phyloP scores from a whole-genome alignment of 2,329 filamentous ascomycete genomes.

The Bipolaris sorokiniana region DNA sequence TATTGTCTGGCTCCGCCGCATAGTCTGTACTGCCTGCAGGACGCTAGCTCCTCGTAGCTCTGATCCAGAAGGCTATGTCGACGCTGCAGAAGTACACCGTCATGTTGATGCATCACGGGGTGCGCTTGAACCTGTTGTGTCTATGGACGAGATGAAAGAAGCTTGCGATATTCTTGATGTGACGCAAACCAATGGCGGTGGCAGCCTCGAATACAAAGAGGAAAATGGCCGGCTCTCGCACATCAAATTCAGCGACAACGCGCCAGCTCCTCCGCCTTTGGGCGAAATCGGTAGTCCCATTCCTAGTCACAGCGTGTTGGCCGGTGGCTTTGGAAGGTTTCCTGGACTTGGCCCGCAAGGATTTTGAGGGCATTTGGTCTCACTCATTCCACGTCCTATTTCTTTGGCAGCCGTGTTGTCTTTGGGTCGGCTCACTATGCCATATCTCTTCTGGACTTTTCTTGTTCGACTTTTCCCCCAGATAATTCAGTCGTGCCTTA shows the following conservation, averaged over 20 bases:
- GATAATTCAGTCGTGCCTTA: constrained; percentile 17
- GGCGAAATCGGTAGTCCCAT: constrained; percentile 58
- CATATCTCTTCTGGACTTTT: constrained; percentile 2
- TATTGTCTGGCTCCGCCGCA: constrained; percentile 48
- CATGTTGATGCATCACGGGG: constrained; percentile 71
- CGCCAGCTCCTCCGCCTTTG: constrained; percentile 38
- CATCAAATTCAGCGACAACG: constrained; percentile 53
- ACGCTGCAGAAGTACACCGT: constrained; percentile 66
- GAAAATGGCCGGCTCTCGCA: constrained; percentile 52
- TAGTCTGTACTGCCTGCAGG: constrained; percentile 81
- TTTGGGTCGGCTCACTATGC: constrained; percentile 7
- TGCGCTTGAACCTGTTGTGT: constrained; percentile 62
- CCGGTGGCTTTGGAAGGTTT: constrained; percentile 43
- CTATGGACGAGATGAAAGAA: constrained; percentile 73
- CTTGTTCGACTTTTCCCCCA: constrained; percentile 4
- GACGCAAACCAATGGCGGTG: constrained; percentile 77
- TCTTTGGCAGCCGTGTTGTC: constrained; percentile 19
- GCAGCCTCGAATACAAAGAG: constrained; percentile 75
- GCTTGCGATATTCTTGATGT: constrained; percentile 93
- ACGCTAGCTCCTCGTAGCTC: constrained; percentile 56
- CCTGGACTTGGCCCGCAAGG: constrained; percentile 41
- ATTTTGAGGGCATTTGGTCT: constrained; percentile 29
- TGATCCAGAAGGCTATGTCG: constrained; percentile 69
- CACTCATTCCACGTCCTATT: constrained; percentile 1
- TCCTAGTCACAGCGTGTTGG: constrained; percentile 51